Evolutionary conservation across 495 filamentous ascomycete genomes (phyloP).

Genomic region (Sabuloglossum arenarium): DNA sequence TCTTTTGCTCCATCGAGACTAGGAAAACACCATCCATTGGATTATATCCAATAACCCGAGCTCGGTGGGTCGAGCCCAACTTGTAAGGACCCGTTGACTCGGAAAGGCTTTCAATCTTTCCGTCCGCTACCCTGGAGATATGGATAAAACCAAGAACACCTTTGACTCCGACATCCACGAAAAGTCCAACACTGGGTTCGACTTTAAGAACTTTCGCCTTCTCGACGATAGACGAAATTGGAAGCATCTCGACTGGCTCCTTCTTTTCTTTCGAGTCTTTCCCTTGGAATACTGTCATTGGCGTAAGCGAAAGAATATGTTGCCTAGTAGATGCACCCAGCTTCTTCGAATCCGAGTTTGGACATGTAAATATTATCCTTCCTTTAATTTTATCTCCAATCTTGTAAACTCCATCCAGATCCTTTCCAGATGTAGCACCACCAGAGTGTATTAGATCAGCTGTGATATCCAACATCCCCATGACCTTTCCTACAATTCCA

Average conservation of each 20-base stretch:
- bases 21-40: slow-evolving; percentile 66
- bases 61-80: slow-evolving; percentile 52
- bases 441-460: slow-evolving; percentile 81
- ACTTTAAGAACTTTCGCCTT: slow-evolving; percentile 58
- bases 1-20: slow-evolving; percentile 58
- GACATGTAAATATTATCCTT: slow-evolving; percentile 70
- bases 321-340: slow-evolving; percentile 70
- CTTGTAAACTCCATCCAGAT: slow-evolving; percentile 53
- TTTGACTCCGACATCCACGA: slow-evolving; percentile 55
- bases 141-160: slow-evolving; percentile 73
- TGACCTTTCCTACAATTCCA: slow-evolving; percentile 65
- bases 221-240: slow-evolving; percentile 55
- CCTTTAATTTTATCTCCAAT: slow-evolving; percentile 67
- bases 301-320: slow-evolving; percentile 48
- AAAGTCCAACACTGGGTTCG: slow-evolving; percentile 55
- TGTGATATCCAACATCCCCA: slow-evolving; percentile 77
- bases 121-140: slow-evolving; percentile 74
- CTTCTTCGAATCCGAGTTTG: slow-evolving; percentile 54
- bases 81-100: slow-evolving; percentile 57
- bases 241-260: slow-evolving; percentile 32
- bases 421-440: slow-evolving; percentile 36
- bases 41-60: slow-evolving; percentile 71
- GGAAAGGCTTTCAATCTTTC: slow-evolving; percentile 60
- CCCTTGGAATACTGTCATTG: slow-evolving; percentile 16
- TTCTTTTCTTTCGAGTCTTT: slow-evolving; percentile 17